These are phyloP conservation scores for Blastobotrys raffinosifermentans DNA, from an alignment of 1,139 yeast species.

Conservation along the genomic window DNA sequence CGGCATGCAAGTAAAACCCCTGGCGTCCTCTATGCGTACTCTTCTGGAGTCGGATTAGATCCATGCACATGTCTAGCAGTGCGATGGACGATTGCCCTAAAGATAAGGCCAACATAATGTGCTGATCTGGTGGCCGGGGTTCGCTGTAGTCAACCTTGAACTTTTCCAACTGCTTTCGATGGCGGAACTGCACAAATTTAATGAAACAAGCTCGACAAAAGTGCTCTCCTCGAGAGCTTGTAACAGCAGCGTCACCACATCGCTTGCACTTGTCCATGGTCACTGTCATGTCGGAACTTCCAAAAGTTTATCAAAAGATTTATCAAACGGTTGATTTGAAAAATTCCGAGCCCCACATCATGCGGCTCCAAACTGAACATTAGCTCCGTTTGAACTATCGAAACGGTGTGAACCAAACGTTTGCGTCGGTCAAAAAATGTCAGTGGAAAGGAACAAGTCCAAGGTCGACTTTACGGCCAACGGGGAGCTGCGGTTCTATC, in stretches of 20 bases:
- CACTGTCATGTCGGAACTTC: too few relatives aligned
- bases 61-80: slow-evolving; percentile 58
- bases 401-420: too few relatives aligned
- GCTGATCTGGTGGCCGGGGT: slow-evolving; percentile 22
- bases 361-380: too few relatives aligned
- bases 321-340: too few relatives aligned
- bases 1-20: slow-evolving; percentile 59
- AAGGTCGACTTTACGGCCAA: slow-evolving; percentile 53
- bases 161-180: slow-evolving; percentile 72
- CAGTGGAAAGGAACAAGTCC: slow-evolving; percentile 34
- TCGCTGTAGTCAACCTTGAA: slow-evolving; percentile 55
- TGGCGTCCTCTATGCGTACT: slow-evolving; percentile 54
- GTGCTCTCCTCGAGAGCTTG: slow-evolving; percentile 60
- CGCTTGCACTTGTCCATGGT: slow-evolving; percentile 31
- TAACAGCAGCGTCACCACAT: slow-evolving; percentile 47
- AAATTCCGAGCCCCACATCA: too few relatives aligned
- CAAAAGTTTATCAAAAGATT: too few relatives aligned
- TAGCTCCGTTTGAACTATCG: too few relatives aligned
- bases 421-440: slow-evolving; percentile 12
- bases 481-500: slow-evolving; percentile 64
- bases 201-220: slow-evolving; percentile 67
- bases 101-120: slow-evolving; percentile 55
- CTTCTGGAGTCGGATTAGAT: slow-evolving; percentile 56
- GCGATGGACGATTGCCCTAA: slow-evolving; percentile 64
- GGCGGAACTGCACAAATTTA: slow-evolving; percentile 69